Base-by-base conservation (phyloP, 805 yeast genomes). In the Lipomyces anomalus region DNA sequence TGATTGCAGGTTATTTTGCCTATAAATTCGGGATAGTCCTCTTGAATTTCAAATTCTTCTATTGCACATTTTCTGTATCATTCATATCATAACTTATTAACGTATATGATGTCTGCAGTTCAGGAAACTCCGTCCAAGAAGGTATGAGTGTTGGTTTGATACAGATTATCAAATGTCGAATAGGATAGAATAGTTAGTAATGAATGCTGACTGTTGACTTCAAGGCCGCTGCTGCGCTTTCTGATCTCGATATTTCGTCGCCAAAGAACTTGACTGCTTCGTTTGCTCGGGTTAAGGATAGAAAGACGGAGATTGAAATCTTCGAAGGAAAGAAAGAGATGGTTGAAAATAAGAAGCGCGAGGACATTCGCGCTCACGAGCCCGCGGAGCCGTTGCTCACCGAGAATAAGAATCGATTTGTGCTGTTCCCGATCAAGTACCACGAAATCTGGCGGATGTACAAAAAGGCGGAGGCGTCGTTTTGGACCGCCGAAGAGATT, bases 401-500 rank as follows among this genome's bases (percentile, higher is more conserved):
- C 42, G 96, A 87, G 69, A 92, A 90, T 78, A 79, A 78, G 58
- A 78, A 79, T 62, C 81, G 98, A 65, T 88, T 86, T 61, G 97
- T 92, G 42, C 72, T 90, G 50, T 89, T 89, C 79, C 98, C 98
- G 57, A 87, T 90, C 71, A 84, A 85, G 70, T 92, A 88, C 73
- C 90, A 89, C 65, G 97, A 90, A 42, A 85, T 90, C 67, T 90
- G 97, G 97, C 95, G 90, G 69, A 89, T 94, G 75, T 90, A 90
- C 72, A 90, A 90, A 75, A 87, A 90, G 71, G 97, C 97, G 42
- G 98, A 92, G 75, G 98, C 98, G 13, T 90, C 97, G 4, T 90
- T 90, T 77, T 90, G 98, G 98, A 92, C 97, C 34, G 97, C 97
- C 39, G 98, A 90, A 73, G 98, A 92, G 72, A 88, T 90, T 57